These are phyloP conservation scores for Cucumis sativus DNA, from an alignment of 306 rosid species.

Conservation along the genomic window Cucumber_9930_V3 NC_026658.2:585001-585500, in stretches of 20 bases:
- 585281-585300: conserved; percentile 61
- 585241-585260: conserved; percentile 40
- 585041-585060: conserved; percentile 29
- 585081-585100: conserved; percentile 65
- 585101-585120: conserved; percentile 59
- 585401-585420: background rate
- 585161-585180: conserved; percentile 63
- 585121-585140: conserved; percentile 64
- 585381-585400: too few relatives aligned
- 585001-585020: conserved; percentile 32
- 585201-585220: conserved; percentile 83
- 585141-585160: conserved; percentile 63
- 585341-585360: conserved; percentile 83
- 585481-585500: too few relatives aligned
- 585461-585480: too few relatives aligned
- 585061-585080: conserved; percentile 56
- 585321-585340: conserved; percentile 60
- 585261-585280: conserved; percentile 48
- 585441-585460: too few relatives aligned
- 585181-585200: conserved; percentile 77
- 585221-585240: conserved; percentile 89
- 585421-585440: too few relatives aligned
- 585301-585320: conserved; percentile 48
- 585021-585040: conserved; percentile 80
- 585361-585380: background rate